Base-by-base conservation (phyloP, 139 green algal species). In the Yamagishiella unicocca region DNA sequence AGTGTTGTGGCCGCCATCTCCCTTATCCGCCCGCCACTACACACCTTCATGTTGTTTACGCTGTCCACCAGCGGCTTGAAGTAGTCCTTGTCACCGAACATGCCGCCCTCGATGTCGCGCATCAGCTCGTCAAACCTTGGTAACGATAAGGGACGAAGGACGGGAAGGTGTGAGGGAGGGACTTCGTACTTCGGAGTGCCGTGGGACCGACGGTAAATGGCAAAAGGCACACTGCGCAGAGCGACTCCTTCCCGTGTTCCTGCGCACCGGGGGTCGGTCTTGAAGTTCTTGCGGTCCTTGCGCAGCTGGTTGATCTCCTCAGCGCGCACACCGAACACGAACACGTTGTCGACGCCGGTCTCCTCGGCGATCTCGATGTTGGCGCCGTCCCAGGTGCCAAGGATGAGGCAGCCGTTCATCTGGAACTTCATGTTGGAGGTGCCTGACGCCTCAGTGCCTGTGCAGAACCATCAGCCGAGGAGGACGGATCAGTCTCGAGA, bases 401-500 rank as follows among this genome's bases (percentile, higher is more conserved):
- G 38, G 85, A 91, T 93, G 46, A 97, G 90, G 64, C 89, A 95
- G 83, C 98, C 98, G 90, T 99, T 99, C 96, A 99, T 98, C 84
- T 95, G 95, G 94, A 99, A 99, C 95, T 99, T 99, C 98, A 99
- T 99, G 95, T 99, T 99, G 88, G 89, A 94, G 5, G 98, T 99
- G 74, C 98, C 98, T 37, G 90, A 96, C 10, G 98, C 98, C 93
- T 99, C 97, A 70, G 97, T 99, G 90, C 97, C 97, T 85, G 62
- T 4, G 24, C 7, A n/a, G n/a, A n/a, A n/a, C n/a, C n/a, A n/a
- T n/a, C n/a, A n/a, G n/a, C n/a, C n/a, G n/a, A n/a, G n/a, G n/a
- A n/a, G n/a, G n/a, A n/a, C n/a, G n/a, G n/a, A n/a, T n/a, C n/a
- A n/a, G n/a, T n/a, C n/a, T n/a, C n/a, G n/a, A n/a, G n/a, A n/a